phyloP scores from a whole-genome alignment of 2,329 filamentous ascomycete genomes.

The Coniochaeta hoffmannii region DNA sequence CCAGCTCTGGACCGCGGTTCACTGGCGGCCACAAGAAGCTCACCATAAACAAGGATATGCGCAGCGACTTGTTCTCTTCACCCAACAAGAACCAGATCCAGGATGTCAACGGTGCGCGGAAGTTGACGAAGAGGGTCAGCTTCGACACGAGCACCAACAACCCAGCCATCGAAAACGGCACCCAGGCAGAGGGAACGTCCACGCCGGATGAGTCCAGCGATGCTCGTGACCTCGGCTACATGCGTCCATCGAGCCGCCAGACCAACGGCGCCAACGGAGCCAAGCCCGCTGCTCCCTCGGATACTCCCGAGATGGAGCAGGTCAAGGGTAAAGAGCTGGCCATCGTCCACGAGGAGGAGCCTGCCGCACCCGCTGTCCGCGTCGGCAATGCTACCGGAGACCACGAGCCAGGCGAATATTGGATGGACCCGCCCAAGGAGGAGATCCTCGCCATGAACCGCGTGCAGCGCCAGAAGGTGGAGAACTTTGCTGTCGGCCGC shows the following conservation, averaged over 20 bases:
- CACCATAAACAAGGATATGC: slow-evolving; percentile 81
- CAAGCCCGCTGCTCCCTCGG: slow-evolving; percentile 18
- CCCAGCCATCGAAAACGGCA: slow-evolving; percentile 33
- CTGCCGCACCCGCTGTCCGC: slow-evolving; percentile 24
- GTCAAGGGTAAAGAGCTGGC: slow-evolving; percentile 69
- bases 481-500: slow-evolving; percentile 74
- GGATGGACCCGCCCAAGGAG: slow-evolving; percentile 69
- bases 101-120: slow-evolving; percentile 39
- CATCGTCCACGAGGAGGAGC: slow-evolving; percentile 67
- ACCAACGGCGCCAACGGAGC: slow-evolving; percentile 35
- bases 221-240: slow-evolving; percentile 51
- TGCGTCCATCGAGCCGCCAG: slow-evolving; percentile 42
- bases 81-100: slow-evolving; percentile 41
- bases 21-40: slow-evolving; percentile 80
- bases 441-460: slow-evolving; percentile 75
- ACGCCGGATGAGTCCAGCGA: slow-evolving; percentile 36
- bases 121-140: slow-evolving; percentile 79
- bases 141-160: slow-evolving; percentile 63
- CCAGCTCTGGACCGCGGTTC: slow-evolving; percentile 54
- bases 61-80: slow-evolving; percentile 62
- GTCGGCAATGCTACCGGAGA: slow-evolving; percentile 25
- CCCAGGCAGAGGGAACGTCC: slow-evolving; percentile 30
- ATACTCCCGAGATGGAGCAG: slow-evolving; percentile 56
- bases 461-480: slow-evolving; percentile 67
- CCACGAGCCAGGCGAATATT: slow-evolving; percentile 66